Base-by-base conservation (phyloP, 768 basidiomycete species). In the Tylopilus sp. region DNA sequence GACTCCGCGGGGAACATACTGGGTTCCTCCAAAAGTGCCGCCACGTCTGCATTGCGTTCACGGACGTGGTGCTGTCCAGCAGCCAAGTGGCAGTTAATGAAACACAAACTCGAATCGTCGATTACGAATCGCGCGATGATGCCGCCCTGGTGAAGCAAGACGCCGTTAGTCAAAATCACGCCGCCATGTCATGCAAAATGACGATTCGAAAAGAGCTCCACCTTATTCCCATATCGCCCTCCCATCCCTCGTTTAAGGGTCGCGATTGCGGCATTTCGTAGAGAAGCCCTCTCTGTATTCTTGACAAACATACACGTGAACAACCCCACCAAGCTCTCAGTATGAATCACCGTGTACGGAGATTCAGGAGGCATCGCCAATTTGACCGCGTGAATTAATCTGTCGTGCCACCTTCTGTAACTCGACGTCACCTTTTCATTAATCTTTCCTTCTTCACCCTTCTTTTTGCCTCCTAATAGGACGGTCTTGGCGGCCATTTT, bases 31-130 rank as follows among this genome's bases (percentile, higher is more conserved):
- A 98, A 71, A 53, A 98, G 89, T 1, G 85, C 87, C 7, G 89
- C 86, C 12, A 94, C 75, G 69, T 99, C 96, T 3, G 86, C 83
- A 61, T 97, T 97, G 17, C 96, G 80, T 55, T 88, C 78, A 2
- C 88, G 80, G 17, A 88, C 80, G 45, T 89, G 87, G 51, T 82
- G 80, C 63, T 98, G 95, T 2, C 96, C 96, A 7, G 92, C 92
- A n/a, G 95, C 96, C 54, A 99, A 80, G 76, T 99, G 96, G 59
- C 90, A 93, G 71, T 99, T 99, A 73, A 98, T 84, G 63, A 97
- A 88, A 71, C 96, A 98, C 14, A 98, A 66, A 0, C 92, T 95
- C 2, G 94, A 89, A 68, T 98, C 93, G 54, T 93, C 93, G 41
- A 98, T 78, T 8, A 94, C 82, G 55, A 97, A 85, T 19, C 95